Conservation (phyloP, 257 asterid genomes). For the Solanum sitiens region DNA sequence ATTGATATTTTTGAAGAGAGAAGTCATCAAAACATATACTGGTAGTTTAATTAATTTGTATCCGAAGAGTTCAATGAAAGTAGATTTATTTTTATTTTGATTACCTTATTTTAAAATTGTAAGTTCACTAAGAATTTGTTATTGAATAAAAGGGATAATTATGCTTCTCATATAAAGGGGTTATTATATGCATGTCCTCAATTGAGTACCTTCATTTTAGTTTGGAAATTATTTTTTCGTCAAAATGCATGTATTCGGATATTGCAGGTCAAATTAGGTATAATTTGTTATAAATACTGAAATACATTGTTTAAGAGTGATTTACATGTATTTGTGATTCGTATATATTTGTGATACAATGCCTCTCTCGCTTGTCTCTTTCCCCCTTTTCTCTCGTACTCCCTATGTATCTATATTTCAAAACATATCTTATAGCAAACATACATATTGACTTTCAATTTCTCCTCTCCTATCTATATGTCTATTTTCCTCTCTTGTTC, state of each 20-base stretch:
- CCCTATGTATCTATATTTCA: neutral
- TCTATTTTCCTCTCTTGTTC: neutral
- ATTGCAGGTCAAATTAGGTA: fast-evolving
- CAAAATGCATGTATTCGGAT: no score
- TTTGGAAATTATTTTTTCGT: neutral
- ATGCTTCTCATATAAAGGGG: neutral
- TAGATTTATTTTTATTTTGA: neutral
- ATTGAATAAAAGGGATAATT: no score
- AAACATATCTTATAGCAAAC: neutral
- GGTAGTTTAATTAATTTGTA: neutral
- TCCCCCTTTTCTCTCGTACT: no score
- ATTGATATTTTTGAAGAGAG: no score
- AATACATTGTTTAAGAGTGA: neutral
- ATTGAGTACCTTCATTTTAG: no score
- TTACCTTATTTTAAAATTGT: neutral
- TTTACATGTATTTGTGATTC: neutral
- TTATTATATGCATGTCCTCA: no score
- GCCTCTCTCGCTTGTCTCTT: neutral
- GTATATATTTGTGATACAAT: neutral
- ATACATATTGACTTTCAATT: neutral
- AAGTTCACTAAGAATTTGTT: neutral
- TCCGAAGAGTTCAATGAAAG: neutral
- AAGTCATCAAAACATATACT: neutral
- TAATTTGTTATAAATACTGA: no score
- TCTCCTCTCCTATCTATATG: neutral